Percentiles rank a stretch among this genome's conserved stretches.
Evolutionary conservation across 108 stramenopile genomes (phyloP).

Genomic region (Parmales sp.): DNA sequence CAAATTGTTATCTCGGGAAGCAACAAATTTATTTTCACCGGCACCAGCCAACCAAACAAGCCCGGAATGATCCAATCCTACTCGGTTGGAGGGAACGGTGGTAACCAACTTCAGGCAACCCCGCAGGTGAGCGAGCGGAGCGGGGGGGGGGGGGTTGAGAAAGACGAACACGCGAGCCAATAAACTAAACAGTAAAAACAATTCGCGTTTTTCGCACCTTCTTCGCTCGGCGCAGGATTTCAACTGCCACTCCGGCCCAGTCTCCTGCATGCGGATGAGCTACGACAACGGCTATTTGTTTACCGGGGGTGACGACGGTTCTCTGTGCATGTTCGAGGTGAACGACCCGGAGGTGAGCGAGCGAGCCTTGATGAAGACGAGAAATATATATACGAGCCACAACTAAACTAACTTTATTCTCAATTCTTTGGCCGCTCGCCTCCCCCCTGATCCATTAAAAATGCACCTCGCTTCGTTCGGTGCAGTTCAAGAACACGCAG

Average conservation of each 20-base stretch:
- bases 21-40: not conserved
- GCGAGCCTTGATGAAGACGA: too few species aligned
- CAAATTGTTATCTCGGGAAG: not conserved
- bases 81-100: too few species aligned
- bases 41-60: not conserved
- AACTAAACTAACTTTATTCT: too few species aligned
- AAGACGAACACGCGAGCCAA: too few species aligned
- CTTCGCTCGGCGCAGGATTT: constrained; percentile 25
- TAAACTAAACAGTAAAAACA: too few species aligned
- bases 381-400: too few species aligned
- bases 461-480: too few species aligned
- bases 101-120: too few species aligned
- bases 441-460: too few species aligned
- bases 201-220: too few species aligned
- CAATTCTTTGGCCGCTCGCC: too few species aligned
- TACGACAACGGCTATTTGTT: constrained; percentile 37
- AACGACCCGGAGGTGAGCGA: constrained; percentile 20
- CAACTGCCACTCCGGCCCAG: constrained; percentile 25
- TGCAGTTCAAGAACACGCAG: constrained; percentile 38
- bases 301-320: constrained; percentile 35
- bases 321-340: constrained; percentile 35
- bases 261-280: constrained; percentile 35
- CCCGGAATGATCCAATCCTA: not conserved
- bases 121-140: too few species aligned
- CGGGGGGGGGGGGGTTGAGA: not conserved